Base-by-base conservation (phyloP, 495 filamentous ascomycete genomes). In the Annulohypoxylon moriforme region DNA sequence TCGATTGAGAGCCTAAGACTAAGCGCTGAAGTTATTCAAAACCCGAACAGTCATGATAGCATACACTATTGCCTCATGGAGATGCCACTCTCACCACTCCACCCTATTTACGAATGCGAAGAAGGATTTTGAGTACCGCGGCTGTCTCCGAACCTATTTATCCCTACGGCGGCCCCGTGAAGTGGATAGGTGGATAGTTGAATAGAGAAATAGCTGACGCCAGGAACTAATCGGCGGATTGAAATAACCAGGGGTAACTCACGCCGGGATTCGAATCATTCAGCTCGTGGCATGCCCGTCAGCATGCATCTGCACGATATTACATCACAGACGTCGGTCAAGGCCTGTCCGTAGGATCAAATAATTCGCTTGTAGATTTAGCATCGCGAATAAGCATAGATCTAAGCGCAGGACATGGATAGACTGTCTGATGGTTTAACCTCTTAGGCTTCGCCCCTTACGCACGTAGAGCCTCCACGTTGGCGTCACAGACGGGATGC, bases 401-500 rank as follows among this genome's bases (percentile, higher is more conserved):
- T 55, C 60, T 20, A 60, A 64, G 42, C 46, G 46, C 58, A 44
- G 40, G 40, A 44, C 40, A 52, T 60, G 53, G 29, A 25, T 50
- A 18, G 16, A 9, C 29, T 46, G 46, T 29, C 40, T 38, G 42
- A 34, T 60, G 16, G 53, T 56, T 56, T 55, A 7, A 13, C 42
- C 56, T 59, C 11, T 59, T 2, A 55, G 7, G 14, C 18, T 33
- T 53, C 40, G 38, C 66, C 33, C 36, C 42, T 18, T 66, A 69
- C 56, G 49, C 34, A 62, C 49, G 55, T 62, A 66, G 50, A 60
- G 40, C 31, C 47, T 66, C 40, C 5, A 52, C 7, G 57, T 29
- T 69, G 60, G 66, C 49, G 65, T 62, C 36, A 65, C 55, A n/a
- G 20, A 47, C 60, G 61, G 70, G 56, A 73, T 62, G 60, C 47